These are phyloP conservation scores for Sporothrix humicola DNA, from an alignment of 2,329 filamentous ascomycete species.

Conservation along the genomic window DNA sequence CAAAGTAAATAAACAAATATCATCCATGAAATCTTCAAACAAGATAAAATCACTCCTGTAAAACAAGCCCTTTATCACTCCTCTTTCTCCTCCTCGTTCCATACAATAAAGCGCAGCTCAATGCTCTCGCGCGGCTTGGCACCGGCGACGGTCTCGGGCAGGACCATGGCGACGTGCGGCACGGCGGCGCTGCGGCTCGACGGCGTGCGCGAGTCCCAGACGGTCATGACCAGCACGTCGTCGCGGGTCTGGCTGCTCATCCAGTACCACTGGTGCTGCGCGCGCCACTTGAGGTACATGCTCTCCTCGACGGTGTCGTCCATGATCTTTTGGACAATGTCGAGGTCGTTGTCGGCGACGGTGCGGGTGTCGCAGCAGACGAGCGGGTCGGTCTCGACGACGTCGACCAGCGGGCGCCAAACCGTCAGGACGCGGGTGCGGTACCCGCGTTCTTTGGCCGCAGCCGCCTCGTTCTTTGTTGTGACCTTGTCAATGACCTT, in stretches of 20 bases:
- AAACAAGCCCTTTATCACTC: too few species aligned
- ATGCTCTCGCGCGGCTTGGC: not conserved
- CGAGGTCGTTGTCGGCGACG: not conserved
- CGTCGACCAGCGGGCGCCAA: not conserved
- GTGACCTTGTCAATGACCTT: not conserved
- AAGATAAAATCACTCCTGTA: too few species aligned
- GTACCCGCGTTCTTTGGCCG: not conserved
- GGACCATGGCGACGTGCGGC: not conserved
- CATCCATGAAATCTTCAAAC: too few species aligned
- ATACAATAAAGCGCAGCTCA: not conserved
- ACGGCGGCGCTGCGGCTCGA: not conserved
- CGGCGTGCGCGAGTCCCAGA: not conserved
- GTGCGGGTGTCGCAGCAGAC: not conserved
- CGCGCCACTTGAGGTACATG: conserved; percentile 3
- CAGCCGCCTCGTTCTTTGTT: not conserved
- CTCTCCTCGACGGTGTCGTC: conserved; percentile 1
- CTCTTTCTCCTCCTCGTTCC: not conserved
- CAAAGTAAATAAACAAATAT: too few species aligned
- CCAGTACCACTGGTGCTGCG: not conserved
- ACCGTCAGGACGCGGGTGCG: not conserved
- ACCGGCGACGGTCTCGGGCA: not conserved
- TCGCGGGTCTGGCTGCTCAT: not conserved
- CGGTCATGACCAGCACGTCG: not conserved
- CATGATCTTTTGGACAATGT: conserved; percentile 2
- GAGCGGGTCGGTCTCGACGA: conserved; percentile 2